These are phyloP conservation scores for Entonaema liquescens DNA, from an alignment of 495 filamentous ascomycete species.

Conservation along the genomic window DNA sequence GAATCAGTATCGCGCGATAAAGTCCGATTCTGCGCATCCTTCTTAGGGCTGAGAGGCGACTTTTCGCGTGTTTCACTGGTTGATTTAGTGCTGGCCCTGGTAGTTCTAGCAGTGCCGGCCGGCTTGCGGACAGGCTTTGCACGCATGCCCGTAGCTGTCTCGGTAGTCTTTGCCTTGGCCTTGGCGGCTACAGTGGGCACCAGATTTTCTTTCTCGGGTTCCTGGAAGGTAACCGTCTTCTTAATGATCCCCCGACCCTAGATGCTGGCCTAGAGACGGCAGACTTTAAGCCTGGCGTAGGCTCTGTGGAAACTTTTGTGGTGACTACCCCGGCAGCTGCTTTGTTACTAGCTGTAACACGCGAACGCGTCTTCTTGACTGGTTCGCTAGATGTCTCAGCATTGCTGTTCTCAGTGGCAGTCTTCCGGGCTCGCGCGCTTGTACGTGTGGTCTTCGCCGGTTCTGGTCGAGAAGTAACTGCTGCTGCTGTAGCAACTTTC, in stretches of 20 bases:
- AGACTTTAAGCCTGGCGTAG: constrained; percentile 50
- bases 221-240: constrained; percentile 66
- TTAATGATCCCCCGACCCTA: constrained; percentile 44
- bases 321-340: constrained; percentile 40
- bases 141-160: constrained; percentile 50
- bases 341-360: constrained; percentile 44
- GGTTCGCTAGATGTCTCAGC: constrained; percentile 39
- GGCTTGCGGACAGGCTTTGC: constrained; percentile 55
- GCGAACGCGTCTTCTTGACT: constrained; percentile 51
- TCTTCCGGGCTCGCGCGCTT: constrained; percentile 50
- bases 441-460: constrained; percentile 45
- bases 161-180: constrained; percentile 41
- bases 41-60: constrained; percentile 64
- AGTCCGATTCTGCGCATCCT: constrained; percentile 58
- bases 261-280: constrained; percentile 45
- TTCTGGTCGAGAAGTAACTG: constrained; percentile 34
- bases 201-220: constrained; percentile 66
- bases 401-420: constrained; percentile 31
- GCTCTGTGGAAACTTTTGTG: constrained; percentile 46
- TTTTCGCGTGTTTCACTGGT: constrained; percentile 39
- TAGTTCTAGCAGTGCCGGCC: constrained; percentile 36
- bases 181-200: constrained; percentile 41
- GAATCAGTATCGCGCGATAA: constrained; percentile 52
- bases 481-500: constrained; percentile 20
- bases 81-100: constrained; percentile 39